Percentiles rank a stretch among this genome's conserved stretches.
These are phyloP conservation scores for Pseudogymnoascus sp. DNA, from an alignment of 2,329 filamentous ascomycete genomes.

Conservation along the genomic window DNA sequence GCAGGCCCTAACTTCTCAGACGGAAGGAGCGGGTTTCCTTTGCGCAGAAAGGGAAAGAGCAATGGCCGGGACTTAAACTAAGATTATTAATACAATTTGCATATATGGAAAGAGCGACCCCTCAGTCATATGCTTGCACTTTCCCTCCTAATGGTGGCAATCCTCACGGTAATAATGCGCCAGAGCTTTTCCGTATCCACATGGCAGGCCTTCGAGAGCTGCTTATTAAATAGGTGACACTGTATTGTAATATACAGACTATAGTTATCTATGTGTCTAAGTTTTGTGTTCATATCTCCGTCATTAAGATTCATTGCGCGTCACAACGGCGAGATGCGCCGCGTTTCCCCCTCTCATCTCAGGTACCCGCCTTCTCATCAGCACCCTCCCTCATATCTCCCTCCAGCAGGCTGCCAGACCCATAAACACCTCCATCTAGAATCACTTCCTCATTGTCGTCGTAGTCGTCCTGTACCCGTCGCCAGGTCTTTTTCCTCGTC, in stretches of 20 bases:
- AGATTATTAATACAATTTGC: neutral
- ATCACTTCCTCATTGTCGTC: conserved; percentile 36
- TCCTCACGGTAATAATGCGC: neutral
- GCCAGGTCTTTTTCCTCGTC: conserved; percentile 30
- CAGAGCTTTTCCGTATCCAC: neutral
- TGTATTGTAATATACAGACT: neutral
- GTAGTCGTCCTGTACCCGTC: conserved; percentile 35
- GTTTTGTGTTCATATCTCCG: neutral
- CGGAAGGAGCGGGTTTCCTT: neutral
- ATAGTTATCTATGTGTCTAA: neutral
- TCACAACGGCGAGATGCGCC: neutral
- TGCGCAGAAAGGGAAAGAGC: neutral
- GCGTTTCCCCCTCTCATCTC: neutral
- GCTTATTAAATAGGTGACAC: neutral
- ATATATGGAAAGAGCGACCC: neutral
- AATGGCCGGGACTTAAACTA: neutral
- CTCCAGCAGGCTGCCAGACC: conserved; percentile 13
- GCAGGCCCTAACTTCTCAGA: neutral
- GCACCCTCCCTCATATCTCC: conserved; percentile 16
- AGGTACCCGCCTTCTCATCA: conserved; percentile 16
- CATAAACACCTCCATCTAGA: conserved; percentile 32
- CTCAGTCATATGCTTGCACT: neutral
- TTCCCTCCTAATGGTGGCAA: neutral
- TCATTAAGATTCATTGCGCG: conserved; percentile 2
- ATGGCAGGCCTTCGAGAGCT: neutral